Conservation (phyloP, 2,329 filamentous ascomycete species). For the Aspergillus sp. region DNA sequence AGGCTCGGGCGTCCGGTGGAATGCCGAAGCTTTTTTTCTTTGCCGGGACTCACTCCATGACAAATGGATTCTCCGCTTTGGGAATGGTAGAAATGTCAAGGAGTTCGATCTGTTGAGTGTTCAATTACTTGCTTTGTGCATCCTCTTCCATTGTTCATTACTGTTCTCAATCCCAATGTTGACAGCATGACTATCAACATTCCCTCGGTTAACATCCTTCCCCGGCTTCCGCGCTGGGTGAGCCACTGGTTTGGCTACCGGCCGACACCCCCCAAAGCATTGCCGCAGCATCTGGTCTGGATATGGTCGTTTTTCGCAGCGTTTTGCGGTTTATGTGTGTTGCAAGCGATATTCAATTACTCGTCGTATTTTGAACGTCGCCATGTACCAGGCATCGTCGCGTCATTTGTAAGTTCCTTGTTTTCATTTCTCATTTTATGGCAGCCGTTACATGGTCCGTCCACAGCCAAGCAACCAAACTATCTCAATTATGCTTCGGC, state of each 20-base stretch:
- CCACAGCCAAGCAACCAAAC: no score
- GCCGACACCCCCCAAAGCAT: conserved; percentile 15
- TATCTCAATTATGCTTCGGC: background rate
- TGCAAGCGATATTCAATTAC: conserved; percentile 22
- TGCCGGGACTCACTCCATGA: background rate
- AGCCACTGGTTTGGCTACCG: conserved; percentile 25
- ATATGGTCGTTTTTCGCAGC: conserved; percentile 22
- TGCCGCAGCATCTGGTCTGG: conserved; percentile 15
- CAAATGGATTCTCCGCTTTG: background rate
- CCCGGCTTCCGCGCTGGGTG: conserved; percentile 18
- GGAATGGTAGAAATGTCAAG: background rate
- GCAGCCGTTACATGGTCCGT: no score
- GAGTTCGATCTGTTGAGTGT: background rate
- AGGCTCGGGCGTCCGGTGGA: background rate
- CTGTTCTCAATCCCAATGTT: background rate
- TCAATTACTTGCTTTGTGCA: background rate
- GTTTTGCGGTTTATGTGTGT: conserved; percentile 19
- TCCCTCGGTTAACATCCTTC: background rate
- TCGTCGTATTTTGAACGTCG: conserved; percentile 19
- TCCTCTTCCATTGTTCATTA: background rate
- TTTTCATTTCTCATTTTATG: no score
- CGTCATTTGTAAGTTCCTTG: conserved; percentile 17
- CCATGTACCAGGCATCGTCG: conserved; percentile 20
- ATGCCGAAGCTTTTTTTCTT: background rate
- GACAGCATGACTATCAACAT: background rate